These are phyloP conservation scores for Fagopyrum tataricum DNA, from an alignment of 148 eudicot genomes.

Conservation along the genomic window DNA sequence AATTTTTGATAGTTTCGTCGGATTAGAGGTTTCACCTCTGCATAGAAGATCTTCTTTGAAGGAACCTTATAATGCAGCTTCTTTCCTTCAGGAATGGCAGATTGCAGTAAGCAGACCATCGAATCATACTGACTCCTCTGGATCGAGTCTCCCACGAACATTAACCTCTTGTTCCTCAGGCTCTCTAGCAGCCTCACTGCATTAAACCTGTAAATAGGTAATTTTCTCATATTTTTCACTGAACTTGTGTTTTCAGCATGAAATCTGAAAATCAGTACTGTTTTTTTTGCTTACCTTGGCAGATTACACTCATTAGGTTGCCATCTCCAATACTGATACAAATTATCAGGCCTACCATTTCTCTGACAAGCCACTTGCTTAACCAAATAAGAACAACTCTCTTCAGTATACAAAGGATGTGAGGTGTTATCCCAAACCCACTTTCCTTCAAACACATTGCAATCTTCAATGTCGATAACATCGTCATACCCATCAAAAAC, in stretches of 20 bases:
- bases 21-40: conserved; percentile 36
- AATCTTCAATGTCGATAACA: conserved; percentile 58
- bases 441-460: conserved; percentile 71
- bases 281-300: conserved; percentile 49
- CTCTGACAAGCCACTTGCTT: conserved; percentile 74
- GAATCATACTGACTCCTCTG: conserved; percentile 91
- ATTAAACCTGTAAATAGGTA: conserved; percentile 44
- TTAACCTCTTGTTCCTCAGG: conserved; percentile 65
- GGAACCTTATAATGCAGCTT: conserved; percentile 57
- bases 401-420: conserved; percentile 56
- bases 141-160: conserved; percentile 92
- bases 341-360: conserved; percentile 75
- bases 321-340: conserved; percentile 87
- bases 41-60: conserved; percentile 78
- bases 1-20: neutral
- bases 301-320: conserved; percentile 77
- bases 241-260: neutral
- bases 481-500: conserved; percentile 18
- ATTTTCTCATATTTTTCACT: neutral
- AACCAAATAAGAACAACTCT: conserved; percentile 62
- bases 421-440: conserved; percentile 75
- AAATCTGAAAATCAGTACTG: neutral
- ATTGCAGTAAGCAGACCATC: conserved; percentile 80
- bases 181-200: conserved; percentile 69
- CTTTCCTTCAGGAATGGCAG: conserved; percentile 54